Conservation (phyloP, 495 filamentous ascomycete genomes). For the Neurospora intermedia region DNA sequence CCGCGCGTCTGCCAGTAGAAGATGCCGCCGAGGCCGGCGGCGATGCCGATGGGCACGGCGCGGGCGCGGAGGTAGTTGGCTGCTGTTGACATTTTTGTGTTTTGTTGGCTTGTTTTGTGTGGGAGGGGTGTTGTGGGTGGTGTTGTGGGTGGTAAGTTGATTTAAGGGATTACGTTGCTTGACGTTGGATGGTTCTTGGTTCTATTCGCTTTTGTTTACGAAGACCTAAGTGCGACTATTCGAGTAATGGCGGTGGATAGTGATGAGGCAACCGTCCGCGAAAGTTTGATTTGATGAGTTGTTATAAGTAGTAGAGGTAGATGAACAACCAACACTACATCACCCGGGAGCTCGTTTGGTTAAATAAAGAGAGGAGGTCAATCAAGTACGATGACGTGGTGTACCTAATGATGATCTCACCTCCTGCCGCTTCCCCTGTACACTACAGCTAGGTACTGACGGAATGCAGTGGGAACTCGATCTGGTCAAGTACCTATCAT, state of each 20-base stretch:
- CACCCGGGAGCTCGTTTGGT: not conserved
- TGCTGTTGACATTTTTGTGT: not conserved
- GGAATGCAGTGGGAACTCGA: not conserved
- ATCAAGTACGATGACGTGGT: not conserved
- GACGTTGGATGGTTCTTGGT: not conserved
- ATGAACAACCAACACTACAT: too few relatives aligned
- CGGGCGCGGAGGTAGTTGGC: conserved; percentile 12
- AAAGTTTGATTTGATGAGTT: not conserved
- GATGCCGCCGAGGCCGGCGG: conserved; percentile 6
- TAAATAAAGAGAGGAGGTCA: not conserved
- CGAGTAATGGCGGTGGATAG: not conserved
- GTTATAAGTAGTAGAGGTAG: too few relatives aligned
- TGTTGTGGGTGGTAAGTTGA: not conserved
- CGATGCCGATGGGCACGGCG: conserved; percentile 9
- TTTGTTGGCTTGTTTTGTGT: too few relatives aligned
- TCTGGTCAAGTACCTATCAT: not conserved
- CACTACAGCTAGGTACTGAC: not conserved
- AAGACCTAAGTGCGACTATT: not conserved
- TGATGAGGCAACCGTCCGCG: too few relatives aligned
- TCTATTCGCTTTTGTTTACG: not conserved
- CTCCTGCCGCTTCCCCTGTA: not conserved
- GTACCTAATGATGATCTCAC: not conserved
- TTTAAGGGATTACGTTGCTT: not conserved
- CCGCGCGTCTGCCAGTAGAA: conserved; percentile 16
- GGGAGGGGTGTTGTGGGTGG: not conserved